Percentiles rank a stretch among this genome's conserved stretches.
phyloP scores from a whole-genome alignment of 129 eudicot species.

The Flaveria bidentis region DNA sequence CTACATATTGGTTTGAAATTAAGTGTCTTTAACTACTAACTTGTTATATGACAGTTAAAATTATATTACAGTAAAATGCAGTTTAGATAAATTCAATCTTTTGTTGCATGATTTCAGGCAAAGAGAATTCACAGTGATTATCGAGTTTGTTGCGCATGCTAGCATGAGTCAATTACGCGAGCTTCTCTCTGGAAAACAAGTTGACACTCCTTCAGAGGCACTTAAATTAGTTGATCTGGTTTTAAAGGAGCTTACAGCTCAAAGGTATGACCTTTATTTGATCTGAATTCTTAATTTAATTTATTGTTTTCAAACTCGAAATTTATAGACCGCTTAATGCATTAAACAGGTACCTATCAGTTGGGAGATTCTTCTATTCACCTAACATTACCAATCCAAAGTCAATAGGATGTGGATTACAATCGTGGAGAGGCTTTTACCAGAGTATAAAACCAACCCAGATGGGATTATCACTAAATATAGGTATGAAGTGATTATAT shows the following conservation, averaged over 20 bases:
- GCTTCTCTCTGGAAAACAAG: constrained; percentile 56
- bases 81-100: constrained; percentile 2
- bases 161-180: constrained; percentile 51
- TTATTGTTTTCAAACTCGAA: neutral
- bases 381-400: constrained; percentile 56
- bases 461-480: constrained; percentile 83
- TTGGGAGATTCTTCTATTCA: constrained; percentile 79
- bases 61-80: neutral
- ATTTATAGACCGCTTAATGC: neutral
- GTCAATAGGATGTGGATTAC: constrained; percentile 70
- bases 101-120: constrained; percentile 43
- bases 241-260: constrained; percentile 55
- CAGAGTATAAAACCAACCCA: constrained; percentile 85
- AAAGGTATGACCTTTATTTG: constrained; percentile 39
- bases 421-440: constrained; percentile 87
- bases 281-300: neutral
- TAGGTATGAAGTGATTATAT: constrained; percentile 40
- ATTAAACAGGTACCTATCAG: constrained; percentile 54
- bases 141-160: constrained; percentile 61
- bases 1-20: neutral
- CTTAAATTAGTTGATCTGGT: constrained; percentile 57
- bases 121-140: constrained; percentile 50
- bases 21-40: constrained; percentile 2
- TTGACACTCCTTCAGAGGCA: constrained; percentile 53
- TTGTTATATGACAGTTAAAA: constrained; percentile 1